Evolutionary conservation across 768 basidiomycete genomes (phyloP).

Genomic region (Mycena filopes): DNA sequence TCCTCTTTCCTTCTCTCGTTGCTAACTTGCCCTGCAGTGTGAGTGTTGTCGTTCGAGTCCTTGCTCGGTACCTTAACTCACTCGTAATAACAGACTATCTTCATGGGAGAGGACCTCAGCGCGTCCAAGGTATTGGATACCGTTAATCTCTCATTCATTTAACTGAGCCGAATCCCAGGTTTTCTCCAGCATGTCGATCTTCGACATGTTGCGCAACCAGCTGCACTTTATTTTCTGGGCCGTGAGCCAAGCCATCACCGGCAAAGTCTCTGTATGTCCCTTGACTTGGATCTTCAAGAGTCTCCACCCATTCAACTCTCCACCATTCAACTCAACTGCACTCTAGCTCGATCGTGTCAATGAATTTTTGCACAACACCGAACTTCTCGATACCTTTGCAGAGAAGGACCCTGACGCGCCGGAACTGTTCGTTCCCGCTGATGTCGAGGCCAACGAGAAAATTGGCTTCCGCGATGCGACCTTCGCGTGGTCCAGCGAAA

Average conservation of each 20-base stretch:
- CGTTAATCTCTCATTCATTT: too few species aligned
- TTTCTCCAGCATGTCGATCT: conserved; percentile 67
- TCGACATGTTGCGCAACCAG: conserved; percentile 64
- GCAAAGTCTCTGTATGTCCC: conserved; percentile 70
- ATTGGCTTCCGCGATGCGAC: conserved; percentile 66
- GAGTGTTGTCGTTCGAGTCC: neutral
- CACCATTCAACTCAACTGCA: neutral
- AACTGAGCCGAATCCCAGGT: conserved; percentile 37
- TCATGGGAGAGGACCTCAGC: conserved; percentile 53
- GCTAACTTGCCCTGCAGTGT: conserved; percentile 15
- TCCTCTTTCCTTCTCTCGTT: neutral
- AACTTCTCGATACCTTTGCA: conserved; percentile 55
- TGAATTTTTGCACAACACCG: conserved; percentile 57
- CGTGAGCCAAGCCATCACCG: conserved; percentile 41
- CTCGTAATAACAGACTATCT: conserved; percentile 42
- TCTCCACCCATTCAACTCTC: too few species aligned
- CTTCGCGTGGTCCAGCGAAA: conserved; percentile 66
- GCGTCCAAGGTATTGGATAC: conserved; percentile 42
- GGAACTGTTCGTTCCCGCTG: conserved; percentile 30
- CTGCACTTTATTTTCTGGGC: conserved; percentile 33
- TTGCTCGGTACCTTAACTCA: neutral
- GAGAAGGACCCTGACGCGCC: conserved; percentile 38
- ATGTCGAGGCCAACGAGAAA: conserved; percentile 37
- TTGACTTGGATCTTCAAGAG: too few species aligned
- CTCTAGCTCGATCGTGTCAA: conserved; percentile 53